Evolutionary conservation across 2,329 filamentous ascomycete genomes (phyloP), one percentile per base, ranked within the genome.

Genomic region (Pseudopyricularia cyperi): DNA sequence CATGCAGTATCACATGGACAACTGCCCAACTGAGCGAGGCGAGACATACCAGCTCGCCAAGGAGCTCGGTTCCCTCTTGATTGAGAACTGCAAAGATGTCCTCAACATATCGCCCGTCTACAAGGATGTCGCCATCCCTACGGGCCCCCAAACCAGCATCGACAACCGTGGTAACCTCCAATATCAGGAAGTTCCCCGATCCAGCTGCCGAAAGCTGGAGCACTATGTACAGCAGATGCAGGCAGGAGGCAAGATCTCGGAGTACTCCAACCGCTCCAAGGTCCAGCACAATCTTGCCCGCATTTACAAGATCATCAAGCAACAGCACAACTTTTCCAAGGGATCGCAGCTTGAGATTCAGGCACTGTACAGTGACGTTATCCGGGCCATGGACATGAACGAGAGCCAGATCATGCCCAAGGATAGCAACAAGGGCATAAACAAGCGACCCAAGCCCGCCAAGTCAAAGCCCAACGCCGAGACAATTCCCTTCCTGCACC

Each of bases 1-100:
- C 70, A 98, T 98, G 93, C 93, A 98, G 66, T 97, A 98, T 62
- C 93, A 98, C 72, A 98, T 98, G 63, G 93, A 98, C 63, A 93
- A 97, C 73, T 97, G 91, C 72, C 93, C 93, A 1, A 90, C 90
- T 0, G 90, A 98, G 64, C 85, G 91, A 50, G 93, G 93, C 54
- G 93, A 98, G 72, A 98, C 93, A 1, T 98, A 98, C 71, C 80
- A 93, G 71, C 82, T 98, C n/a, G 93, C 93, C 44, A 95, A 98
- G 73, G 83, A 93, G 68, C 85, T 98, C 24, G 91, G 89, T 34
- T 77, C 87, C 63, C 87, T 94, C 71, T 83, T 98, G 52, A 95
- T 98, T 60, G 88, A 96, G 67, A 98, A 98, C 73, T 97, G 93
- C 75, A 90, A 86, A 66, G 93, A 98, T 28, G 89, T 95, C 17